These are phyloP conservation scores for Wallacemonas collosoma DNA, from an alignment of 208 protist species.

Conservation along the genomic window DNA sequence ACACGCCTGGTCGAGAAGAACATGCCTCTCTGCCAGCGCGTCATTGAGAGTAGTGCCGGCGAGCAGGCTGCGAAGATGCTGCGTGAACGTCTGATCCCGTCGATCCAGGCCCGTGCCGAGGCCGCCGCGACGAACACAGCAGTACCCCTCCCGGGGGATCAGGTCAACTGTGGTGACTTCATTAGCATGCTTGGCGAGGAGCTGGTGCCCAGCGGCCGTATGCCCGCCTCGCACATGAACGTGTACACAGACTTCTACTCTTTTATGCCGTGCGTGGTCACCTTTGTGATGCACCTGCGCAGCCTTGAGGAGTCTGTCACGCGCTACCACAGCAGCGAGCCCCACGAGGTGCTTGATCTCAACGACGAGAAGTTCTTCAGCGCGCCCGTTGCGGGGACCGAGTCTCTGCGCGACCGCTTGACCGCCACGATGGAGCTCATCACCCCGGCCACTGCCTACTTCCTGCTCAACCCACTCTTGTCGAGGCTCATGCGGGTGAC, in stretches of 20 bases:
- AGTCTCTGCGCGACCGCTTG: constrained; percentile 49
- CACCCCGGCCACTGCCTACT: constrained; percentile 72
- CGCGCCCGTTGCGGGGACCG: constrained; percentile 30
- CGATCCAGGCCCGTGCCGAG: constrained; percentile 6
- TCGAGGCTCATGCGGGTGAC: constrained; percentile 64
- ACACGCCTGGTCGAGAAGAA: constrained; percentile 43
- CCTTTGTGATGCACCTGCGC: constrained; percentile 64
- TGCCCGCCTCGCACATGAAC: constrained; percentile 83
- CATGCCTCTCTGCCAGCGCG: constrained; percentile 75
- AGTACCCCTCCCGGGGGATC: constrained; percentile 57
- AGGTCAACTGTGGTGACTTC: constrained; percentile 51
- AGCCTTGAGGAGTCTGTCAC: constrained; percentile 71
- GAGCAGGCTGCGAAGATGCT: constrained; percentile 57
- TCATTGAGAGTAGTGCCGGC: constrained; percentile 86
- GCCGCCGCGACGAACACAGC: constrained; percentile 8
- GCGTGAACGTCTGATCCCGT: constrained; percentile 10
- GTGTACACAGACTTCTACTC: constrained; percentile 95
- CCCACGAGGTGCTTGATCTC: constrained; percentile 49
- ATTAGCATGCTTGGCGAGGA: constrained; percentile 85
- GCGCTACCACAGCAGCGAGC: constrained; percentile 51
- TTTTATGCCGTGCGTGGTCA: constrained; percentile 69
- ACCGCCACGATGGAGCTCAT: constrained; percentile 70
- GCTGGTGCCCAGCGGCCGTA: constrained; percentile 86
- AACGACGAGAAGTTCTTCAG: constrained; percentile 52
- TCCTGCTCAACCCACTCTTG: constrained; percentile 68